A percentile compares a stretch with the other conserved stretches of the same genome.
phyloP scores from a whole-genome alignment of 2,329 filamentous ascomycete genomes.

The Talaromyces funiculosus region DNA sequence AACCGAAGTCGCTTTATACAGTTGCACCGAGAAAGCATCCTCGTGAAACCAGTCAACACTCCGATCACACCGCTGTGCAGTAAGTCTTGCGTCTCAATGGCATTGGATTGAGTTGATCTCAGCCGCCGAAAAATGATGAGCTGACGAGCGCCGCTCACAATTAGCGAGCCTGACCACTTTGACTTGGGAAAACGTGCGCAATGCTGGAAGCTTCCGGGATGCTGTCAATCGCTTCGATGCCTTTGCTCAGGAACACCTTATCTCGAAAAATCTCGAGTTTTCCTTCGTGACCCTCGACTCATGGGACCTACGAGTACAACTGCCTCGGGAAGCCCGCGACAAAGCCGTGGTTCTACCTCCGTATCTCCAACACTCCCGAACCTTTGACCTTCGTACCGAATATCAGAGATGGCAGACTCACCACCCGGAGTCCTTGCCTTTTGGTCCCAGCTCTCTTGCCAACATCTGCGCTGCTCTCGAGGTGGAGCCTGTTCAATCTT shows the following conservation, averaged over 20 bases:
- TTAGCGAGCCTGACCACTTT: slow-evolving; percentile 92
- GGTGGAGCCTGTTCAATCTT: slow-evolving; percentile 95
- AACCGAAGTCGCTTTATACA: slow-evolving; percentile 41
- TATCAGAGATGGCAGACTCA: slow-evolving; percentile 99
- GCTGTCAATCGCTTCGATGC: slow-evolving; percentile 91
- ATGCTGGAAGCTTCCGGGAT: slow-evolving; percentile 94
- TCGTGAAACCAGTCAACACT: slow-evolving; percentile 97
- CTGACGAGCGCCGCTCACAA: slow-evolving; percentile 15
- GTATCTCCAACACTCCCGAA: slow-evolving; percentile 95
- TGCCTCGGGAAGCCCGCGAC: slow-evolving; percentile 94
- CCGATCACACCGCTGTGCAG: slow-evolving; percentile 98
- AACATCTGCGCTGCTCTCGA: slow-evolving; percentile 98
- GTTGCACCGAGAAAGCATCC: slow-evolving; percentile 90
- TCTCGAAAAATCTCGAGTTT: slow-evolving; percentile 88
- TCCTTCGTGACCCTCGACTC: slow-evolving; percentile 97
- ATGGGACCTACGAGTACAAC: slow-evolving; percentile 96
- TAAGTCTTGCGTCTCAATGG: slow-evolving; percentile 53
- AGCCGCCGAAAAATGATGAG: not conserved
- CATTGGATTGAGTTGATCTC: slow-evolving; percentile 17
- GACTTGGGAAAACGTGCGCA: slow-evolving; percentile 98
- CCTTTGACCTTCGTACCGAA: slow-evolving; percentile 93
- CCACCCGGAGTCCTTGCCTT: slow-evolving; percentile 93
- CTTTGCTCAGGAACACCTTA: slow-evolving; percentile 87
- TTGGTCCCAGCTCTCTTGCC: slow-evolving; percentile 87
- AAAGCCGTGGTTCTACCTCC: slow-evolving; percentile 95